Conservation (phyloP, 2,329 filamentous ascomycete species). For the Colletotrichum sp. region DNA sequence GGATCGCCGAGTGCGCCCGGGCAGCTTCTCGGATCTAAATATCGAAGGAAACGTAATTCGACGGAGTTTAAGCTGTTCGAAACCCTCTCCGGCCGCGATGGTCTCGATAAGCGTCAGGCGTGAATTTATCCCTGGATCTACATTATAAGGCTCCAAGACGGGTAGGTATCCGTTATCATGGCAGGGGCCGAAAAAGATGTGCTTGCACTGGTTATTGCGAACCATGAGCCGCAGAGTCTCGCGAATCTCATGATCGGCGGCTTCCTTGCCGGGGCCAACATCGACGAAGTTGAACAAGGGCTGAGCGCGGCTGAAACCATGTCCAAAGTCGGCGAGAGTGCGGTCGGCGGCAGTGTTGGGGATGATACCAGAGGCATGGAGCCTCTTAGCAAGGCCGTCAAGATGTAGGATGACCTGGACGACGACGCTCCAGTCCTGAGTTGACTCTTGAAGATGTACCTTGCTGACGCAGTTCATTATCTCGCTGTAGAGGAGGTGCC, state of each 20-base stretch:
- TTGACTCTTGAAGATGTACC: slow-evolving; percentile 24
- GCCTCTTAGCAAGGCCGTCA: slow-evolving; percentile 30
- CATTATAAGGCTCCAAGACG: slow-evolving; percentile 33
- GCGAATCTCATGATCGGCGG: slow-evolving; percentile 35
- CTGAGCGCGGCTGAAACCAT: slow-evolving; percentile 34
- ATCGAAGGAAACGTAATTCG: slow-evolving; percentile 28
- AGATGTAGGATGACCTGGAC: slow-evolving; percentile 35
- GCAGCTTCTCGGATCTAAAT: slow-evolving; percentile 31
- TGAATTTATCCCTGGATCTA: slow-evolving; percentile 21
- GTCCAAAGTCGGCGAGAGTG: slow-evolving; percentile 30
- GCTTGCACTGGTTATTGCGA: slow-evolving; percentile 31
- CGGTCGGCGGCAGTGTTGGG: slow-evolving; percentile 19
- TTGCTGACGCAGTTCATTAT: slow-evolving; percentile 25
- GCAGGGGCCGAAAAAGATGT: slow-evolving; percentile 34
- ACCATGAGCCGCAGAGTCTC: slow-evolving; percentile 36
- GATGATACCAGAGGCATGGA: slow-evolving; percentile 29
- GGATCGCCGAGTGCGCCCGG: background rate
- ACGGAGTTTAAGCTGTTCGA: slow-evolving; percentile 28
- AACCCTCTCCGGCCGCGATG: slow-evolving; percentile 29
- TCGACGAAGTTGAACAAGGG: slow-evolving; percentile 36
- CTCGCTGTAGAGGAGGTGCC: slow-evolving; percentile 27
- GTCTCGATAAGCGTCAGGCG: slow-evolving; percentile 34
- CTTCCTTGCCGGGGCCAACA: slow-evolving; percentile 36
- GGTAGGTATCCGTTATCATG: slow-evolving; percentile 36
- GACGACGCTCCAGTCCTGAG: slow-evolving; percentile 33